Conservation (phyloP, 2,329 filamentous ascomycete genomes). For the Escovopsis weberi region DNA sequence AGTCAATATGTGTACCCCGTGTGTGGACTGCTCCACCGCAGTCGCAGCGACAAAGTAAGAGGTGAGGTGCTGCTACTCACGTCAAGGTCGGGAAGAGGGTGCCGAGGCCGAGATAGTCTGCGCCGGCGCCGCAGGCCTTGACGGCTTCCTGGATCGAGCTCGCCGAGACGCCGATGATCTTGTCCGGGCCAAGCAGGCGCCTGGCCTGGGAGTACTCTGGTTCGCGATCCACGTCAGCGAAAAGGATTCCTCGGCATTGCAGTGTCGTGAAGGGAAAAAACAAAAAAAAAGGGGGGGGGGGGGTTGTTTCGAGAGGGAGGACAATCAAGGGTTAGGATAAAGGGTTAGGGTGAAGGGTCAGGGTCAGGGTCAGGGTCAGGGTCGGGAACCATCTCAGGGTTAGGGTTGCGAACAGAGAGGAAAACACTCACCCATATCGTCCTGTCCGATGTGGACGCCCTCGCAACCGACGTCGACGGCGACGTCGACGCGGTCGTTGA, state of each 20-base stretch:
- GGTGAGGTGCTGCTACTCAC: conserved; percentile 27
- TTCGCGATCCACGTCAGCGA: not conserved
- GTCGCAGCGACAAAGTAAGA: not conserved
- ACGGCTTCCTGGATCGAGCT: conserved; percentile 59
- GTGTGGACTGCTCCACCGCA: too few relatives aligned
- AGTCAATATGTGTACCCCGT: too few relatives aligned
- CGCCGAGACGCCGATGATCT: conserved; percentile 84
- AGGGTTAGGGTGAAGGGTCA: too few relatives aligned
- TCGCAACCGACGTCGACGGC: conserved; percentile 75
- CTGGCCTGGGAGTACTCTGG: conserved; percentile 38
- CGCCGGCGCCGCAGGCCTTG: conserved; percentile 57
- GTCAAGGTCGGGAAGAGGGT: conserved; percentile 79
- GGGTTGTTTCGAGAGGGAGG: too few relatives aligned
- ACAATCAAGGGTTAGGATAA: not conserved
- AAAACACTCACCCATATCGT: conserved; percentile 60
- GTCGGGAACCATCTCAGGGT: not conserved
- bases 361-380: not conserved
- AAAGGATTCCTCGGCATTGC: not conserved
- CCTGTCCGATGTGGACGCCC: conserved; percentile 88
- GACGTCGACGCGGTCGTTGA: conserved; percentile 89
- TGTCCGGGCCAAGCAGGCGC: conserved; percentile 54
- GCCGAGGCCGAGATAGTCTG: conserved; percentile 82
- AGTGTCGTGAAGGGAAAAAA: too few relatives aligned
- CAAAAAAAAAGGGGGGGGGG: not conserved
- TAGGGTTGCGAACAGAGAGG: not conserved